Evolutionary conservation across 2,329 filamentous ascomycete species (phyloP).

Genomic region (Nemania diffusa): DNA sequence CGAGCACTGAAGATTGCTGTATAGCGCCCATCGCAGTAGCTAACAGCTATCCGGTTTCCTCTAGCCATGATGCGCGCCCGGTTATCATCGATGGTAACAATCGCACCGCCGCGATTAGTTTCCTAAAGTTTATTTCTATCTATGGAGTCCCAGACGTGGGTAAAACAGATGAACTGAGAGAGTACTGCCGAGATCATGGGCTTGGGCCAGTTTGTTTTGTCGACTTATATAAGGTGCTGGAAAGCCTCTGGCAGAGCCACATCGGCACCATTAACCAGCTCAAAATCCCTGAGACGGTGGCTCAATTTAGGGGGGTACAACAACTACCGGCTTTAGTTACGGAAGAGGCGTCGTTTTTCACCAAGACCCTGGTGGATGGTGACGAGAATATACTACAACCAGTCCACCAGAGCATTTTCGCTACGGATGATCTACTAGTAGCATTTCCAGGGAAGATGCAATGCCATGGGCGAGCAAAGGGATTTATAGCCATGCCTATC

Average conservation of each 20-base stretch:
- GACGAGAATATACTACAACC: constrained; percentile 25
- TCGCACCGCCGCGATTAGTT: constrained; percentile 14
- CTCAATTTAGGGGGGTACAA: constrained; percentile 7
- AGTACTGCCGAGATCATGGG: constrained; percentile 23
- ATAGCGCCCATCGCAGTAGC: constrained; percentile 22
- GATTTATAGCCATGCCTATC: constrained; percentile 21
- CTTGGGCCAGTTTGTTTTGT: constrained; percentile 21
- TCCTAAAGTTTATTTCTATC: constrained; percentile 19
- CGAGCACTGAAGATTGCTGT: constrained; percentile 1
- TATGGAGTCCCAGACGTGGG: constrained; percentile 6
- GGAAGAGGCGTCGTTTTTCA: constrained; percentile 25
- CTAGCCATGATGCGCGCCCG: constrained; percentile 20
- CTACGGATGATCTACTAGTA: constrained; percentile 26
- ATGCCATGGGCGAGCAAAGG: constrained; percentile 19
- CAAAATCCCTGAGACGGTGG: background rate
- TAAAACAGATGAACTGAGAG: constrained; percentile 5
- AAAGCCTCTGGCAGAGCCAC: constrained; percentile 15
- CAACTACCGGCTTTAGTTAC: constrained; percentile 19
- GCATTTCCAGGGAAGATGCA: constrained; percentile 25
- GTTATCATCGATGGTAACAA: constrained; percentile 26
- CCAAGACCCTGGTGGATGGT: constrained; percentile 13
- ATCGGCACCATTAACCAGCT: constrained; percentile 4
- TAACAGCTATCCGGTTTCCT: constrained; percentile 19
- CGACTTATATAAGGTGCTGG: constrained; percentile 17
- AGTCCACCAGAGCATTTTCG: constrained; percentile 27